These are phyloP conservation scores for Podospora appendiculata DNA, from an alignment of 495 filamentous ascomycete genomes.

Conservation along the genomic window DNA sequence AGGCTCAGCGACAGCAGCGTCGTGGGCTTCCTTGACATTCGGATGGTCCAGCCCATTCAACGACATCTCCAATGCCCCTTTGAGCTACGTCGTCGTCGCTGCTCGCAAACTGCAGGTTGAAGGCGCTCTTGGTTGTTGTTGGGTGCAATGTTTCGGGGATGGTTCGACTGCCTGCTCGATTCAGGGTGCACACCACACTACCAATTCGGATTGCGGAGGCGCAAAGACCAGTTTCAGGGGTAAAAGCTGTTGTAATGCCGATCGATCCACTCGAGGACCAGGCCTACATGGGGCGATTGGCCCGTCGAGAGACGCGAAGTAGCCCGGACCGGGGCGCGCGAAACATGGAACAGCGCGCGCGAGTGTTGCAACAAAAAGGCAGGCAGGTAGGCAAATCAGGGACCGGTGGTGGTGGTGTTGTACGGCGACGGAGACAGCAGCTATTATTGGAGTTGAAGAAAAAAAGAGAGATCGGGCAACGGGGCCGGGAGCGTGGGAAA, in stretches of 20 bases:
- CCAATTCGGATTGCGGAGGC: not conserved
- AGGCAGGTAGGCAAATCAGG: not conserved
- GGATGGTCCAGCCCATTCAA: slow-evolving; percentile 90
- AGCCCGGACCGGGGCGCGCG: slow-evolving; percentile 8
- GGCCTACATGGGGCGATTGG: slow-evolving; percentile 12
- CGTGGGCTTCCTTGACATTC: slow-evolving; percentile 76
- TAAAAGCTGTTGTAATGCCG: not conserved
- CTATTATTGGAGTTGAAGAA: not conserved
- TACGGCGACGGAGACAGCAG: not conserved
- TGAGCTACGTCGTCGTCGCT: slow-evolving; percentile 6
- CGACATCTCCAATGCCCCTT: slow-evolving; percentile 58
- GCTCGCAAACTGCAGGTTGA: slow-evolving; percentile 12
- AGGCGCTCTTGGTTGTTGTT: slow-evolving; percentile 2
- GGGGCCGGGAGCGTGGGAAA: not conserved
- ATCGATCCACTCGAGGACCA: not conserved
- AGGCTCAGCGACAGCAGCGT: slow-evolving; percentile 67
- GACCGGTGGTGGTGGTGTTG: not conserved
- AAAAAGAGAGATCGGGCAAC: not conserved
- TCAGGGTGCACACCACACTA: too few species aligned
- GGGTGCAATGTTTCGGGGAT: slow-evolving; percentile 13
- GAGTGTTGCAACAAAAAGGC: slow-evolving; percentile 8
- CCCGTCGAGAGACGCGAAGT: slow-evolving; percentile 5
- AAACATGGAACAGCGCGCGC: slow-evolving; percentile 16
- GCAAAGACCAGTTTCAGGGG: not conserved
- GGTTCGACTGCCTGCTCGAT: not conserved